Evolutionary conservation across 805 yeast genomes (phyloP), one percentile per base, ranked within the genome.

Genomic region (Candida saitoana): DNA sequence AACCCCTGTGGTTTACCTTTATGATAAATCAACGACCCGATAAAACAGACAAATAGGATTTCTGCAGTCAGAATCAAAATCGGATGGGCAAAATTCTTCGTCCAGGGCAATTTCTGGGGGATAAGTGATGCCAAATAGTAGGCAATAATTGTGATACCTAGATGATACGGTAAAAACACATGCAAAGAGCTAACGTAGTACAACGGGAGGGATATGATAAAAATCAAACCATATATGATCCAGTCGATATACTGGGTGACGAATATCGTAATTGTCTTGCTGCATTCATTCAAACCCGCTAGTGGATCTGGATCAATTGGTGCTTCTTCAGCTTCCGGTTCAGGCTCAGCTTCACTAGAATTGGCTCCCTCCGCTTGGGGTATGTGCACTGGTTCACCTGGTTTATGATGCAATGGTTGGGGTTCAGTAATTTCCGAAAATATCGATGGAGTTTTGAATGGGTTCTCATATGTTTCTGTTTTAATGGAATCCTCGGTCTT

Each of bases 81-180:
- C 0, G 95, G 95, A 54, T 86, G 93, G 12, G 84, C 69, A 67
- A 74, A 55, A 62, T 72, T 55, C 70, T 73, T 62, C 52, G 74
- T 44, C 52, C 67, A 18, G 65, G 77, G 51, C 80, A 59, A 67
- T 31, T 52, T 59, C 39, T 59, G 56, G 3, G 82, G 72, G 16
- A 76, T 65, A 17, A 72, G 60, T 29, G 76, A 53, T 27, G 82
- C 77, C 8, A 67, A 48, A 45, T 74, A 71, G 57, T 81, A 85
- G 17, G 80, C 63, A 31, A 80, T 49, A 3, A 84, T 74, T 1
- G 85, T 77, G 27, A 82, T 63, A 16, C 80, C 73, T 39, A 84
- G 58, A 41, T 86, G 89, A 43, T 80, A 74, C 7, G 82, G 80
- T 57, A 84, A 63, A 44, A 78, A 74, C 39, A 79, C 75, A 44